These are phyloP conservation scores for Neopestalotiopsis sp. DNA, from an alignment of 2,329 filamentous ascomycete genomes.

Conservation along the genomic window DNA sequence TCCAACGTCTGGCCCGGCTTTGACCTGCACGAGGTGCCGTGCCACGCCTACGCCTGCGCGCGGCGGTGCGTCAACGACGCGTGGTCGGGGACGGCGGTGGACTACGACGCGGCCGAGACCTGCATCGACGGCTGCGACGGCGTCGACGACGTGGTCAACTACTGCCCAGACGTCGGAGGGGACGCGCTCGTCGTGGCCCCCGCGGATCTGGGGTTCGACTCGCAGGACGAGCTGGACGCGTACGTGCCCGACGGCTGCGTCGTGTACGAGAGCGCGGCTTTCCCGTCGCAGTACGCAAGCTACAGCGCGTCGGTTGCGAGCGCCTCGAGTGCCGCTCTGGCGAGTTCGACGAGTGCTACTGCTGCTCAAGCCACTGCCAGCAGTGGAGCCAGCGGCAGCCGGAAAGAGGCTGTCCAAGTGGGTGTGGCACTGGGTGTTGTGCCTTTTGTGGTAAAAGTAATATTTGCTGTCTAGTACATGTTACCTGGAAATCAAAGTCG, in stretches of 20 bases:
- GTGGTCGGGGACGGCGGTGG: neutral
- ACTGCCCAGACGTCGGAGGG: constrained; percentile 20
- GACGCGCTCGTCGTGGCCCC: constrained; percentile 1
- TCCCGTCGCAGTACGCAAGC: constrained; percentile 11
- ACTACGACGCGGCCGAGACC: constrained; percentile 5
- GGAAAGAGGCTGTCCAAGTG: neutral
- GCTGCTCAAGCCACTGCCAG: neutral
- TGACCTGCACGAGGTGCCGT: constrained; percentile 18
- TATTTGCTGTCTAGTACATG: constrained; percentile 5
- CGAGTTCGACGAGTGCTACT: constrained; percentile 7
- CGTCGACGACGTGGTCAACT: constrained; percentile 20
- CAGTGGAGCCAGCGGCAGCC: neutral
- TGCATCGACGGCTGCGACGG: constrained; percentile 20
- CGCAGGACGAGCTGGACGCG: neutral
- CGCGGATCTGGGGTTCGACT: constrained; percentile 10
- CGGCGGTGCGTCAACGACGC: constrained; percentile 16
- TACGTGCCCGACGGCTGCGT: constrained; percentile 21
- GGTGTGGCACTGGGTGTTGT: neutral
- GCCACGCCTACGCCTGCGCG: constrained; percentile 20
- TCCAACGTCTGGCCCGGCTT: constrained; percentile 15
- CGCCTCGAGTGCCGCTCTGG: neutral
- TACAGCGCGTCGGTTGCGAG: constrained; percentile 19
- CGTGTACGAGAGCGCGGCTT: constrained; percentile 7
- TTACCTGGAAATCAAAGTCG: neutral
- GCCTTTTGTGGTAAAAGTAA: constrained; percentile 16